Base-by-base conservation (phyloP, 2,329 filamentous ascomycete genomes). In the Cladophialophora yegresii region DNA sequence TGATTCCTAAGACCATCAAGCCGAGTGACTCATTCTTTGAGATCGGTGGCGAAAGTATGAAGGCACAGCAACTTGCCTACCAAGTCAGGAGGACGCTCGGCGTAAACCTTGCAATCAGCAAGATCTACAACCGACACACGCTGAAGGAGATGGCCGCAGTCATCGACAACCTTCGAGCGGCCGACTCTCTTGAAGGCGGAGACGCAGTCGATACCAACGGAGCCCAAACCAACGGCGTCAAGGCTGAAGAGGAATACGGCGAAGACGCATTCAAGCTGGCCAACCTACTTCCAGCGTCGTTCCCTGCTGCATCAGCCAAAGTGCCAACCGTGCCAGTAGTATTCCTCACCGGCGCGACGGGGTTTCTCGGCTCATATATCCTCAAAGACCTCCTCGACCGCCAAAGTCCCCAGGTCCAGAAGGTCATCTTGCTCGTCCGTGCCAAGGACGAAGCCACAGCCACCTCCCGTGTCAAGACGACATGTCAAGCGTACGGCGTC, bases 301-400 rank as follows among this genome's bases (percentile, higher is more conserved):
- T 79, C 70, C 72, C 74, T 51, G 45, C 66, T 22, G 71, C 74
- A 5, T 69, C 75, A 54, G 54, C 72, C 26, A 71, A 75, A 28
- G 65, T 69, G 13, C 67, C 73, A 30, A 69, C 69, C 7, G 74
- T 74, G 43, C 77, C 81, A 2, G 92, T 88, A 0, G 82, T 95
- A 10, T 90, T 97, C 76, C 79, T 97, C 4, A 97, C 93, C 2
- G 92, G 93, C 50, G 92, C 91, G 3, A 97, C 93, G 4, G 93
- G 93, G 2, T 97, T 97, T 81, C 78, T 97, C 22, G 93, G 93
- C 30, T 85, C 90, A 0, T 96, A 92, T 73, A 81, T 97, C 10
- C 80, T 96, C 33, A 84, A 84, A 61, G 91, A 96, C 61, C 77
- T 96, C 1, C 82, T 97, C 1, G 84, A 84, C 45, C 82, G 89